These are phyloP conservation scores for Calamus simplicifolius DNA, from an alignment of 176 grass and related monocot genomes.

Conservation along the genomic window DNA sequence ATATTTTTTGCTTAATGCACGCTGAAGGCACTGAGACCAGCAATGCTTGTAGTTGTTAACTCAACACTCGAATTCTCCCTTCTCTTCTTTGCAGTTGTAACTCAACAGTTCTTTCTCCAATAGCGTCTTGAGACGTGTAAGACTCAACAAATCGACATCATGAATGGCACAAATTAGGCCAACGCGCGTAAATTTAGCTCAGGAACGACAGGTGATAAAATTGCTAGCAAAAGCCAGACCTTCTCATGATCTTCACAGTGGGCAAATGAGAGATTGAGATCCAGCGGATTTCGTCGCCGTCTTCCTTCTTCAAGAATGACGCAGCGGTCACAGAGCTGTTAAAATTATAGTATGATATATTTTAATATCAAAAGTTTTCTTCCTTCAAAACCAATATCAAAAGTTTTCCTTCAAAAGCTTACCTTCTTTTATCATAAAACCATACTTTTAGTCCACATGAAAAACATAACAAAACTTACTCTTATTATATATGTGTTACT, in stretches of 20 bases:
- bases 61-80: conserved; percentile 37
- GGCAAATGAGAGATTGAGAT: conserved; percentile 33
- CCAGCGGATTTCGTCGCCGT: conserved; percentile 58
- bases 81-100: background rate
- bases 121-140: conserved; percentile 44
- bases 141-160: conserved; percentile 3
- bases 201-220: background rate
- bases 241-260: conserved; percentile 19
- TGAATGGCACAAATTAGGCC: no score
- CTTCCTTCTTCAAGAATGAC: conserved; percentile 35
- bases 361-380: no score
- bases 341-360: no score
- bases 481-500: no score
- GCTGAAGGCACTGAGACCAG: conserved; percentile 46
- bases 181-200: no score
- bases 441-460: no score
- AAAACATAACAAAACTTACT: no score
- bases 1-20: conserved; percentile 61
- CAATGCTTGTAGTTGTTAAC: conserved; percentile 39
- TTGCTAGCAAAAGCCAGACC: conserved; percentile 13
- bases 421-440: no score
- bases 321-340: conserved; percentile 40
- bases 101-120: conserved; percentile 1
- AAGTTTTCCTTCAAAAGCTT: no score
- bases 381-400: no score